Percentiles rank a stretch among this genome's conserved stretches.
Conservation (phyloP, 805 yeast genomes). For the Nakazawaea wickerhamii region DNA sequence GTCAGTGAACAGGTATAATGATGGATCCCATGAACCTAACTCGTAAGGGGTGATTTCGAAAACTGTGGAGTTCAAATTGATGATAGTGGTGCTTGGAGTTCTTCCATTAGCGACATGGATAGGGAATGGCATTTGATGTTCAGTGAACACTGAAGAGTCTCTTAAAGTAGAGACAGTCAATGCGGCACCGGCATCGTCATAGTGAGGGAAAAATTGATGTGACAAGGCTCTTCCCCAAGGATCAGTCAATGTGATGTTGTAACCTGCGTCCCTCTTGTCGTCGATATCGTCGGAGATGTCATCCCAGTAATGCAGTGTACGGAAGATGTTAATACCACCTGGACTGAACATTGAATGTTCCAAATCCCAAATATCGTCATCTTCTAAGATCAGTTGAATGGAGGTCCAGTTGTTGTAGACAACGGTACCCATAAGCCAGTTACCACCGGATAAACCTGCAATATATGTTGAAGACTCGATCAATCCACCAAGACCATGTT, state of each 20-base stretch:
- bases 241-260: constrained; percentile 62
- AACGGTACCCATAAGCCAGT: constrained; percentile 72
- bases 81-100: constrained; percentile 51
- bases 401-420: constrained; percentile 69
- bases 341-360: constrained; percentile 54
- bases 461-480: constrained; percentile 66
- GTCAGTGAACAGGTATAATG: constrained; percentile 59
- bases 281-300: constrained; percentile 48
- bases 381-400: constrained; percentile 52
- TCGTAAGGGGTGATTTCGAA: constrained; percentile 63
- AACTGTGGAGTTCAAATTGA: constrained; percentile 63
- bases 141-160: constrained; percentile 53
- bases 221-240: constrained; percentile 77
- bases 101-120: constrained; percentile 62
- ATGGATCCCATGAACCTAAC: constrained; percentile 86
- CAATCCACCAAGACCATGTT: constrained; percentile 64
- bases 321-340: constrained; percentile 54
- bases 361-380: constrained; percentile 63
- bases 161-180: constrained; percentile 53
- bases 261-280: constrained; percentile 58
- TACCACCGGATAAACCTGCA: constrained; percentile 79
- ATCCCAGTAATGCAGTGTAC: constrained; percentile 47
- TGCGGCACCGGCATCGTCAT: constrained; percentile 58
- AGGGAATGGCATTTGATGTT: constrained; percentile 69
- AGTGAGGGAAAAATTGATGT: constrained; percentile 62